Percentiles rank a stretch among this genome's conserved stretches.
Evolutionary conservation across 345 rosid species (phyloP).

Genomic region (Salix koriyanagi): DNA sequence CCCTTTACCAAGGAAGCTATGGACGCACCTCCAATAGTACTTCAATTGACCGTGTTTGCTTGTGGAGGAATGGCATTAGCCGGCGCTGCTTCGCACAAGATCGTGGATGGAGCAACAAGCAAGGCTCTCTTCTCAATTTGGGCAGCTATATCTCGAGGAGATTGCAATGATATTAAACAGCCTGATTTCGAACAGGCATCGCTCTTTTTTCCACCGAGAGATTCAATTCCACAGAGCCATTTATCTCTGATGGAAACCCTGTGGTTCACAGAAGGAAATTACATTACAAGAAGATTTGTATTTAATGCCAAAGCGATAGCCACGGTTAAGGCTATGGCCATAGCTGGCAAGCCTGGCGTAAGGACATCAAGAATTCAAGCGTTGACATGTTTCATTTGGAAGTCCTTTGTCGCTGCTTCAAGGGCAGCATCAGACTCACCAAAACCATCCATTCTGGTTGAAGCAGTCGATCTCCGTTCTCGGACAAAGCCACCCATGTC

Average conservation of each 20-base stretch:
- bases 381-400: slow-evolving; percentile 23
- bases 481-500: slow-evolving; percentile 23
- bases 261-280: slow-evolving; percentile 16
- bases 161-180: not conserved
- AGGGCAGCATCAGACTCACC: not conserved
- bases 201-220: slow-evolving; percentile 12
- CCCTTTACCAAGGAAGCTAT: slow-evolving; percentile 14
- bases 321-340: not conserved
- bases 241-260: slow-evolving; percentile 15
- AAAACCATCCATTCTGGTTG: slow-evolving; percentile 9
- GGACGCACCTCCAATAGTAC: not conserved
- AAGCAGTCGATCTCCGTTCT: slow-evolving; percentile 23
- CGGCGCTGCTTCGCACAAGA: slow-evolving; percentile 11
- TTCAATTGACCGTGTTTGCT: slow-evolving; percentile 12
- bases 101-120: slow-evolving; percentile 11
- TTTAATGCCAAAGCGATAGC: slow-evolving; percentile 16
- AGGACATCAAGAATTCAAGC: slow-evolving; percentile 12
- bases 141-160: slow-evolving; percentile 10
- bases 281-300: slow-evolving; percentile 18
- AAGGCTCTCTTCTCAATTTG: not conserved
- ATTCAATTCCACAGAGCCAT: slow-evolving; percentile 7
- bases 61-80: slow-evolving; percentile 19
- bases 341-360: not conserved
- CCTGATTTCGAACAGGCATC: slow-evolving; percentile 13
- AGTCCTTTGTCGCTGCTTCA: slow-evolving; percentile 17